These are phyloP conservation scores for Piper betle DNA, from an alignment of 164 flowering plant genomes.

Conservation along the genomic window DNA sequence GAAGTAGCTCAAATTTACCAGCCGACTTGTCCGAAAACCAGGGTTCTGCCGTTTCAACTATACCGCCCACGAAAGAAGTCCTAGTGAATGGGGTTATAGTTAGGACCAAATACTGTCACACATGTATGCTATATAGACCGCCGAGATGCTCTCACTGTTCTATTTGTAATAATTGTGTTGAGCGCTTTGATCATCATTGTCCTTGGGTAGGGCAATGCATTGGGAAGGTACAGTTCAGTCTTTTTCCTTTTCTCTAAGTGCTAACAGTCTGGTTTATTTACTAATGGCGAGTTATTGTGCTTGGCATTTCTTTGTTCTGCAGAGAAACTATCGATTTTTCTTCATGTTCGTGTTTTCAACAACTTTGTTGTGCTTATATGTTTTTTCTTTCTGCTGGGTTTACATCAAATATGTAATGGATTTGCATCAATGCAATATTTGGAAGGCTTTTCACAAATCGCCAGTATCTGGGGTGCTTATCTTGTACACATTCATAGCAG, in stretches of 20 bases:
- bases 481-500: conserved; percentile 41
- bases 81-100: conserved; percentile 40
- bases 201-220: conserved; percentile 90
- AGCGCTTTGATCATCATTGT: conserved; percentile 80
- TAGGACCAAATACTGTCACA: conserved; percentile 60
- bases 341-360: conserved; percentile 69
- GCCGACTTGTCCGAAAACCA: conserved; percentile 17
- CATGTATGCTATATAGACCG: conserved; percentile 73
- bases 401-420: conserved; percentile 32
- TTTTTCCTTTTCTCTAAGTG: not conserved
- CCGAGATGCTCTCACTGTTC: conserved; percentile 83
- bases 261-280: too few species aligned
- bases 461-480: conserved; percentile 52
- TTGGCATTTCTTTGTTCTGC: conserved; percentile 10
- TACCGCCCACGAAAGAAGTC: conserved; percentile 56
- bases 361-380: conserved; percentile 52
- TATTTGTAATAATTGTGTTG: conserved; percentile 63
- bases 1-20: conserved; percentile 12
- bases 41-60: conserved; percentile 8
- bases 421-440: conserved; percentile 18
- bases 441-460: conserved; percentile 42
- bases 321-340: conserved; percentile 71
- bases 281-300: not conserved
- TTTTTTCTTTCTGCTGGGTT: conserved; percentile 61
- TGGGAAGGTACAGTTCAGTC: conserved; percentile 32